phyloP scores from a whole-genome alignment of 148 eudicot species.

The Simmondsia chinensis region DNA sequence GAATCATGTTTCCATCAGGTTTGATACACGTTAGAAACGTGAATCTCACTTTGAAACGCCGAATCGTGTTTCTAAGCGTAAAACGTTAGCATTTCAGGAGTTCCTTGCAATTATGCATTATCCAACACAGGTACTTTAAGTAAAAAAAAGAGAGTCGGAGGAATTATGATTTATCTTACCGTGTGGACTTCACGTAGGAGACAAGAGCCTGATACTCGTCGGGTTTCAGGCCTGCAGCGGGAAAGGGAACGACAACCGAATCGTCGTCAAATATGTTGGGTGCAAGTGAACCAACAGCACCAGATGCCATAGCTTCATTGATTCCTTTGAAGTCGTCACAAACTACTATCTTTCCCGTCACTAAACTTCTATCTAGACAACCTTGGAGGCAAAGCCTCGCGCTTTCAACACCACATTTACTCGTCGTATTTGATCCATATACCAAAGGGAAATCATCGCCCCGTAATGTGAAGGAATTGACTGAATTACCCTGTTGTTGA shows the following conservation, averaged over 20 bases:
- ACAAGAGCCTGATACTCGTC: background rate
- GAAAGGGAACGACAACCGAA: slow-evolving; percentile 7
- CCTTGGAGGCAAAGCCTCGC: background rate
- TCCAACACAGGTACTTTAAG: background rate
- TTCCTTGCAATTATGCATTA: too few relatives aligned
- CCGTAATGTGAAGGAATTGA: slow-evolving; percentile 21
- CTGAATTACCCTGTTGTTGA: slow-evolving; percentile 26
- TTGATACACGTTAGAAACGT: too few relatives aligned
- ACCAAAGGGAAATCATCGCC: slow-evolving; percentile 25
- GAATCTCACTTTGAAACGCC: too few relatives aligned
- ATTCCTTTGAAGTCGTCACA: background rate
- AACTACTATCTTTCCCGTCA: slow-evolving; percentile 25
- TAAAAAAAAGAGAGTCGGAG: background rate
- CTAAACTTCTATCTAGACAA: slow-evolving; percentile 13
- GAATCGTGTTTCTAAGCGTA: too few relatives aligned
- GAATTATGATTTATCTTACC: slow-evolving; percentile 4
- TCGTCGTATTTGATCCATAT: slow-evolving; percentile 16
- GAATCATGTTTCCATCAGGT: too few relatives aligned
- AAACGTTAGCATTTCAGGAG: too few relatives aligned
- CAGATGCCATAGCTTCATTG: background rate
- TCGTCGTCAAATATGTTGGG: background rate
- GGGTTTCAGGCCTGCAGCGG: slow-evolving; percentile 7
- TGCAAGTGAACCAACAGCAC: slow-evolving; percentile 16
- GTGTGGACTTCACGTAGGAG: slow-evolving; percentile 17
- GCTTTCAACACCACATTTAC: background rate